Percentiles rank a stretch among this genome's conserved stretches.
Evolutionary conservation across 371 early-diverging fungal species (phyloP).

Genomic region (Lichtheimia corymbifera): DNA sequence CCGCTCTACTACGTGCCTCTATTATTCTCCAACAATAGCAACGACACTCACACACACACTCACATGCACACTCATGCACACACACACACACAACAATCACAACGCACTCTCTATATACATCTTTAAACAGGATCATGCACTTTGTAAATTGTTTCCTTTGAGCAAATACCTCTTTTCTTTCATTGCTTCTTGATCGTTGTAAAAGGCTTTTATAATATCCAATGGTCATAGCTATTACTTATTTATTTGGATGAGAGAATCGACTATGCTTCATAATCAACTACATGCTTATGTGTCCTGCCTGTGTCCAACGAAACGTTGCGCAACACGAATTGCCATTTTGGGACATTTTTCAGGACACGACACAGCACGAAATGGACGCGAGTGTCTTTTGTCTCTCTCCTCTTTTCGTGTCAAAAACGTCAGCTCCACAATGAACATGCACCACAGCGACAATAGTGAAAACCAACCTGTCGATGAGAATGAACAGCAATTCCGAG

Average conservation of each 20-base stretch:
- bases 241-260: too few relatives aligned
- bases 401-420: neutral
- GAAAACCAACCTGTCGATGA: slow-evolving; percentile 9
- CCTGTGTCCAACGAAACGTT: neutral
- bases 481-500: slow-evolving; percentile 9
- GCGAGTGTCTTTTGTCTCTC: neutral
- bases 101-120: too few relatives aligned
- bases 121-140: too few relatives aligned
- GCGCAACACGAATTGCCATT: neutral
- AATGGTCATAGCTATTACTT: neutral
- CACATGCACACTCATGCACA: too few relatives aligned
- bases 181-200: too few relatives aligned
- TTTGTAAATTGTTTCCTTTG: too few relatives aligned
- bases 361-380: neutral
- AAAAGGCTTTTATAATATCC: neutral
- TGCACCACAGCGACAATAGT: neutral
- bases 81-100: neutral
- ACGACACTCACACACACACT: too few relatives aligned
- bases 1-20: too few relatives aligned
- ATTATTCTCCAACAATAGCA: too few relatives aligned
- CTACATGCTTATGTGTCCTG: neutral
- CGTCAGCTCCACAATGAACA: neutral
- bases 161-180: too few relatives aligned
- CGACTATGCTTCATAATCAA: too few relatives aligned
- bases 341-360: neutral